Evolutionary conservation across 2,329 filamentous ascomycete species (phyloP).

Genomic region (Diaporthe humulicola): DNA sequence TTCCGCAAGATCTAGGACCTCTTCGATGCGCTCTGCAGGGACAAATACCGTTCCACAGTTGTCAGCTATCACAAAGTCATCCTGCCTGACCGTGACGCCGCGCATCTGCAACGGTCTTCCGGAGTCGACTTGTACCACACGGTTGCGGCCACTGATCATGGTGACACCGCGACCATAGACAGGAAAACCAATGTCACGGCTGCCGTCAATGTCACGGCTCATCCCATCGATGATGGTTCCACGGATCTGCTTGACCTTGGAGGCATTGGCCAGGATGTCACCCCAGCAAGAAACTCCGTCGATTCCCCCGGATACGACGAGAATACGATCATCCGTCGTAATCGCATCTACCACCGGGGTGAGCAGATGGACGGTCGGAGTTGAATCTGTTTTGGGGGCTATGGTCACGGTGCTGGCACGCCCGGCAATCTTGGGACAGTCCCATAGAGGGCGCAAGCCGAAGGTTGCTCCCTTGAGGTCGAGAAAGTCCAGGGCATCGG

Average conservation of each 20-base stretch:
- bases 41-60: neutral
- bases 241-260: neutral
- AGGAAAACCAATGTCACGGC: neutral
- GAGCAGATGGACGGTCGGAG: neutral
- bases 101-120: neutral
- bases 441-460: constrained; percentile 10
- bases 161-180: neutral
- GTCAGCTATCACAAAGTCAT: neutral
- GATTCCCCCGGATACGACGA: neutral
- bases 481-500: constrained; percentile 3
- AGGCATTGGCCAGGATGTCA: constrained; percentile 5
- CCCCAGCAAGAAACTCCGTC: constrained; percentile 3
- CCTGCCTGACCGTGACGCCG: neutral
- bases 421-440: constrained; percentile 6
- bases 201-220: constrained; percentile 17
- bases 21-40: neutral
- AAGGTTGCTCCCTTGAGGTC: neutral
- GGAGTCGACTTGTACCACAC: neutral
- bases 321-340: neutral
- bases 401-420: constrained; percentile 5
- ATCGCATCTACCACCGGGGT: neutral
- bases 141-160: neutral
- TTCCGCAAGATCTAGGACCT: neutral
- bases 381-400: neutral
- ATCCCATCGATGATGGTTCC: constrained; percentile 7